phyloP scores from a whole-genome alignment of 352 stramenopile genomes.

The Phytopythium litorale region DNA sequence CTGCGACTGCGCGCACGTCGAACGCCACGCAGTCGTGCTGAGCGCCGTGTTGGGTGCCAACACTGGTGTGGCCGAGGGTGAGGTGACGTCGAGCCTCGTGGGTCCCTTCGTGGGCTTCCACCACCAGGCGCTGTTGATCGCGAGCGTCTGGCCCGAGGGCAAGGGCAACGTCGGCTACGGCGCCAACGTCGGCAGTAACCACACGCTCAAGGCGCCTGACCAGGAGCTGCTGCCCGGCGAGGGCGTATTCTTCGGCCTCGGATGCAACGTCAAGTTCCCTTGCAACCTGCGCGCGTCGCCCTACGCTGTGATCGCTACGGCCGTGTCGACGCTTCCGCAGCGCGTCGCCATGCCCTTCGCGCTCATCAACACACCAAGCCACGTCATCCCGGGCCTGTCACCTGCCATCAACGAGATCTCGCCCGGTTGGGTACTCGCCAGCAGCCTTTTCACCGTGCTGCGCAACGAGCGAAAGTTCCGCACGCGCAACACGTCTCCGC shows the following conservation, averaged over 20 bases:
- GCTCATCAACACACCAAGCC: conserved; percentile 65
- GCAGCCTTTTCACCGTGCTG: conserved; percentile 90
- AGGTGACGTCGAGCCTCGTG: conserved; percentile 90
- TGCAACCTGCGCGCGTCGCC: conserved; percentile 89
- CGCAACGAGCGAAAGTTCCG: conserved; percentile 89
- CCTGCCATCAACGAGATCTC: conserved; percentile 83
- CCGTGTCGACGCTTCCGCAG: conserved; percentile 89
- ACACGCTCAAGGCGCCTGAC: conserved; percentile 90
- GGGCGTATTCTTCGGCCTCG: conserved; percentile 95
- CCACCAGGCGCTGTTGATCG: conserved; percentile 92
- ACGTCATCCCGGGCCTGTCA: conserved; percentile 79
- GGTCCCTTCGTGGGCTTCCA: conserved; percentile 95
- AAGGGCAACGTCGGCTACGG: conserved; percentile 93
- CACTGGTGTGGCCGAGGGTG: conserved; percentile 83
- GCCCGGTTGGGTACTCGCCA: conserved; percentile 86
- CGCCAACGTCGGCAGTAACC: conserved; percentile 96
- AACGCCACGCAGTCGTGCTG: conserved; percentile 81
- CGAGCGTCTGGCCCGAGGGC: conserved; percentile 89
- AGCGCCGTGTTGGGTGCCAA: conserved; percentile 86
- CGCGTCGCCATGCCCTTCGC: conserved; percentile 74
- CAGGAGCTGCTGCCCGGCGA: conserved; percentile 92
- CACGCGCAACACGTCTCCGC: conserved; percentile 71
- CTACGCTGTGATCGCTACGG: conserved; percentile 95
- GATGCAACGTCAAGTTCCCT: conserved; percentile 93
- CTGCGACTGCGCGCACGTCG: conserved; percentile 73